Conservation (phyloP, 352 stramenopile genomes). For the Pythium brachiatum region DNA sequence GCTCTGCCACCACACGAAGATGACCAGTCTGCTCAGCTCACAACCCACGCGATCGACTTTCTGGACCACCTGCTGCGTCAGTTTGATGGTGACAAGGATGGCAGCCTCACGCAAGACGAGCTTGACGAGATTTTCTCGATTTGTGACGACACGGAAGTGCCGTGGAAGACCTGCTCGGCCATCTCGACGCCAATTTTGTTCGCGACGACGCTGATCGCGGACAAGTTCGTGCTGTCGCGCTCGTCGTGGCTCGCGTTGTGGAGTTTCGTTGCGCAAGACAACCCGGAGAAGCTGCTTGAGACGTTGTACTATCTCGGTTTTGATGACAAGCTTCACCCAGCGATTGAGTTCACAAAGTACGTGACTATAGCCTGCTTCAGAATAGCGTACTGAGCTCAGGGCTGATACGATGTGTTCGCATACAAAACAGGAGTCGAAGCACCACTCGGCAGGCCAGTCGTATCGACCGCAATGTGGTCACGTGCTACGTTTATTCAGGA, state of each 20-base stretch:
- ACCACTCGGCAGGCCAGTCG: constrained; percentile 48
- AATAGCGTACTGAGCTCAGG: neutral
- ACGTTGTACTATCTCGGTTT: constrained; percentile 84
- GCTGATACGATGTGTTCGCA: neutral
- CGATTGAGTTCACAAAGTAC: constrained; percentile 62
- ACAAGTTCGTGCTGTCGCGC: constrained; percentile 49
- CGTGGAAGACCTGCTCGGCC: constrained; percentile 66
- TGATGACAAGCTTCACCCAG: constrained; percentile 64
- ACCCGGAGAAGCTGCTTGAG: constrained; percentile 69
- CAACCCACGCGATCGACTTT: constrained; percentile 62
- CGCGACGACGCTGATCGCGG: constrained; percentile 50
- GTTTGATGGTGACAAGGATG: constrained; percentile 84
- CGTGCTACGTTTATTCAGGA: constrained; percentile 65
- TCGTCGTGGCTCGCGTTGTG: constrained; percentile 68
- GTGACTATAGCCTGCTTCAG: neutral
- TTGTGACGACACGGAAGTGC: constrained; percentile 61
- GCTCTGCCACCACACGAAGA: constrained; percentile 53
- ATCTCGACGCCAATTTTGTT: constrained; percentile 57
- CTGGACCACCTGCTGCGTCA: constrained; percentile 74
- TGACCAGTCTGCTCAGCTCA: constrained; percentile 79
- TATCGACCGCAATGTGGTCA: constrained; percentile 71
- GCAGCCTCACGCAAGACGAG: constrained; percentile 62
- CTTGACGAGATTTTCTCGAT: constrained; percentile 84
- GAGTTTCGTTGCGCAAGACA: constrained; percentile 73
- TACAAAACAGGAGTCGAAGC: constrained; percentile 38